Evolutionary conservation across 2,329 filamentous ascomycete species (phyloP).

Genomic region (Xylaria sp.): DNA sequence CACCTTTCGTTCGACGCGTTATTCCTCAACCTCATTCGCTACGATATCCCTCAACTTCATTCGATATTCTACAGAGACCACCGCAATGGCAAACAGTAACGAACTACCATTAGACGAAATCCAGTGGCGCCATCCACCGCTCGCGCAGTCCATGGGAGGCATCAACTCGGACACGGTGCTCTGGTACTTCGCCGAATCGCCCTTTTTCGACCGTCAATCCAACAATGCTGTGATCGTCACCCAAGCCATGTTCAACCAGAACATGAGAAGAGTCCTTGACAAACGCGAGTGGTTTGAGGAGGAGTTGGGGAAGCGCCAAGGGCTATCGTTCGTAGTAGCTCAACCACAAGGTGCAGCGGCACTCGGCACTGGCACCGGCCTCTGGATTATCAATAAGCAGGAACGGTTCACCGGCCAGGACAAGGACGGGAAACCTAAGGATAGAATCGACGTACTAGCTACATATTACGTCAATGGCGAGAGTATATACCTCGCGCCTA

Average conservation of each 20-base stretch:
- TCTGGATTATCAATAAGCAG: conserved; percentile 73
- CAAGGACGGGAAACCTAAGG: conserved; percentile 58
- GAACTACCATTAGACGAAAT: conserved; percentile 63
- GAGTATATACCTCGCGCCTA: conserved; percentile 69
- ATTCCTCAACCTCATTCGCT: not conserved
- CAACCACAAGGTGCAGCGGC: conserved; percentile 66
- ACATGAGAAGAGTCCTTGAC: conserved; percentile 59
- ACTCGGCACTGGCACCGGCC: conserved; percentile 62
- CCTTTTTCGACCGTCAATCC: conserved; percentile 69
- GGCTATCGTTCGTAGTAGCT: conserved; percentile 65
- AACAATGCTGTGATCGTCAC: conserved; percentile 67
- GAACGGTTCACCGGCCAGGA: conserved; percentile 64
- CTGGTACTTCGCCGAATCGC: conserved; percentile 69
- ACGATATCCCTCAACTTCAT: not conserved
- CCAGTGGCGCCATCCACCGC: conserved; percentile 61
- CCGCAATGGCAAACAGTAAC: conserved; percentile 29
- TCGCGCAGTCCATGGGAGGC: conserved; percentile 55
- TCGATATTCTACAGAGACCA: not conserved
- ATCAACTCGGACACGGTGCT: conserved; percentile 68
- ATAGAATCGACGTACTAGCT: conserved; percentile 61
- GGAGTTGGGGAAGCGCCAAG: conserved; percentile 65
- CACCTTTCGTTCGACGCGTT: not conserved
- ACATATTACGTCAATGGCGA: conserved; percentile 68
- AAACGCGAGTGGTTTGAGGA: conserved; percentile 67
- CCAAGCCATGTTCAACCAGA: conserved; percentile 64